Evolutionary conservation across 768 basidiomycete species (phyloP), one percentile per base, ranked within the genome.

Genomic region (Suillus fuscotomentosus): DNA sequence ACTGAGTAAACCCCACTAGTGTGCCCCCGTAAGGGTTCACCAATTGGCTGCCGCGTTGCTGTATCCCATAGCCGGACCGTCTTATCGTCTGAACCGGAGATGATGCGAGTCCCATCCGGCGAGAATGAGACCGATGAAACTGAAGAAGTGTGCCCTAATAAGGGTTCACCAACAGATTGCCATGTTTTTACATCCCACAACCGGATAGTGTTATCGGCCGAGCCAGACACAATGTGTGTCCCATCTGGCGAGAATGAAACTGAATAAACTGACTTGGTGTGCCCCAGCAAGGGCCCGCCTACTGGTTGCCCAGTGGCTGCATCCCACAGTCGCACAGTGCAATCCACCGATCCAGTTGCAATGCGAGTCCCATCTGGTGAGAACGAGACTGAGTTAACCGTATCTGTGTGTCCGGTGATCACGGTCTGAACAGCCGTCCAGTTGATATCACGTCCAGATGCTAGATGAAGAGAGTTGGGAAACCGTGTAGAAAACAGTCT

Each of bases 41-140:
- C 31, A 31, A 31, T 5, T 31, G 31, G 31, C 31, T 31, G 31
- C 31, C 31, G 31, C 31, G 31, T 31, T 31, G 31, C 31, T 31
- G 31, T 31, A 5, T 31, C 31, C 31, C 31, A 31, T 31, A 31
- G 31, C 31, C 31, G 31, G 31, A 31, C 31, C 31, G 31, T 31
- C 13, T 48, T 15, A 38, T 60, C 64, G 15, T 24, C 38, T 22
- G 50, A 42, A 14, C 68, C 67, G 20, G 68, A 65, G 0, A 41
- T 60, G 31, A 68, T 61, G 39, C 27, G 22, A 22, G 17, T 60
- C 0, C 67, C 67, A 55, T 65, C 42, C 3, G 68, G 67, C 20
- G 68, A 68, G 47, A 68, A 68, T 20, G 67, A 63, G 27, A 68
- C 43, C 8, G 62, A 57, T 6, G 31, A 31, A 31, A 31, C 31